Evolutionary conservation across 495 filamentous ascomycete species (phyloP).

Genomic region (Xylaria nigripes): DNA sequence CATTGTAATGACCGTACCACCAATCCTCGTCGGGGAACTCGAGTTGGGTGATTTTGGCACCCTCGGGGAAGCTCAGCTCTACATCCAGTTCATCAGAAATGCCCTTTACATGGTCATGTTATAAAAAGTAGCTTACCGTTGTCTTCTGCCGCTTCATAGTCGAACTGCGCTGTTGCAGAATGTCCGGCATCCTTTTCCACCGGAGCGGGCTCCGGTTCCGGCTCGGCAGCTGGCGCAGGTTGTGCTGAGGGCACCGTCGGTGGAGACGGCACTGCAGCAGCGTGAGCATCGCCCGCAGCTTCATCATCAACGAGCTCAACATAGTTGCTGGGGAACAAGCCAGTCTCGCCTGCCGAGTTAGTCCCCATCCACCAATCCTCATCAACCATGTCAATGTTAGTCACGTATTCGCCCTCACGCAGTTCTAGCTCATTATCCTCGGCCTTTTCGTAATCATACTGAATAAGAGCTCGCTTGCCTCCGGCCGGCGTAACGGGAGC

Average conservation of each 20-base stretch:
- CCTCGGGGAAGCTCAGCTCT: constrained; percentile 87
- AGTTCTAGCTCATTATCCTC: constrained; percentile 95
- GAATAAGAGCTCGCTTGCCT: constrained; percentile 65
- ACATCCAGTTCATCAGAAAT: constrained; percentile 9
- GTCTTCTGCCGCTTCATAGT: constrained; percentile 95
- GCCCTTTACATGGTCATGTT: not conserved
- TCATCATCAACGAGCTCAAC: constrained; percentile 71
- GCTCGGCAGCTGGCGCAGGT: constrained; percentile 28
- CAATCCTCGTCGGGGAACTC: constrained; percentile 98
- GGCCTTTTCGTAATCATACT: constrained; percentile 95
- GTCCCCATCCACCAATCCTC: constrained; percentile 96
- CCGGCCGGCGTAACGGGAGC: constrained; percentile 23
- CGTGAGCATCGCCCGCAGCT: constrained; percentile 10
- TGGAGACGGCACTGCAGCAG: constrained; percentile 20
- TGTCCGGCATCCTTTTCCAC: constrained; percentile 35
- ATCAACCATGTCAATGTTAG: constrained; percentile 97
- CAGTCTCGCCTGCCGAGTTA: constrained; percentile 69
- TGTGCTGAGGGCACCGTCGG: constrained; percentile 16
- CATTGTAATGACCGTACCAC: constrained; percentile 86
- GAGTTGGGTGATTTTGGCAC: constrained; percentile 59
- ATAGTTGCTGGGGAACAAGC: constrained; percentile 94
- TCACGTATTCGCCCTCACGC: constrained; percentile 81
- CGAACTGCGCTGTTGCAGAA: constrained; percentile 80
- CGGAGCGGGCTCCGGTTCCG: constrained; percentile 26
- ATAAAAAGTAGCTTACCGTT: constrained; percentile 49